Evolutionary conservation across 352 stramenopile genomes (phyloP).

Genomic region (Phytophthora europaea): DNA sequence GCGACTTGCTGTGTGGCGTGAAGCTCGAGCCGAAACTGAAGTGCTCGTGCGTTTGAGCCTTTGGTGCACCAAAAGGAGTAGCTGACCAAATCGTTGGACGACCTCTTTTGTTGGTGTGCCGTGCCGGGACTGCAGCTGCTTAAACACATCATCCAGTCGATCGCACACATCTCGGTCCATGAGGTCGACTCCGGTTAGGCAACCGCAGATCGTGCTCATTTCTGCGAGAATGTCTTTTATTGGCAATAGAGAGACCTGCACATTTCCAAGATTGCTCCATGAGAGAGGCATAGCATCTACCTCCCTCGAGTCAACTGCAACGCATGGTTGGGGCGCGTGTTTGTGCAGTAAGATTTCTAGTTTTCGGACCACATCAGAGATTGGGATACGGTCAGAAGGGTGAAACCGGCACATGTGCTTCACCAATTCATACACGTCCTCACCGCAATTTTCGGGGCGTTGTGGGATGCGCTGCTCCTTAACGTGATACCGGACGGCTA

Average conservation of each 20-base stretch:
- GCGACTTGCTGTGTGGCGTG: not conserved
- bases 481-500: conserved; percentile 11
- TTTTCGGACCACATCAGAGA: not conserved
- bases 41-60: not conserved
- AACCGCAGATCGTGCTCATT: not conserved
- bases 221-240: not conserved
- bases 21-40: not conserved
- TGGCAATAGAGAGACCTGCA: not conserved
- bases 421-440: conserved; percentile 20
- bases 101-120: not conserved
- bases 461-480: conserved; percentile 8
- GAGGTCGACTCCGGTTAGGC: not conserved
- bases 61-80: not conserved
- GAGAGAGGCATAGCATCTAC: not conserved
- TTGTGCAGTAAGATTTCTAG: not conserved
- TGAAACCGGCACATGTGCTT: conserved; percentile 18
- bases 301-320: not conserved
- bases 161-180: not conserved
- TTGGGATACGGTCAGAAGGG: not conserved
- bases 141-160: not conserved
- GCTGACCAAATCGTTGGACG: not conserved
- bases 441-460: conserved; percentile 17
- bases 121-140: not conserved
- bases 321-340: not conserved
- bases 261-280: not conserved